These are phyloP conservation scores for Cicer bijugum DNA, from an alignment of 306 rosid genomes.

Conservation along the genomic window DNA sequence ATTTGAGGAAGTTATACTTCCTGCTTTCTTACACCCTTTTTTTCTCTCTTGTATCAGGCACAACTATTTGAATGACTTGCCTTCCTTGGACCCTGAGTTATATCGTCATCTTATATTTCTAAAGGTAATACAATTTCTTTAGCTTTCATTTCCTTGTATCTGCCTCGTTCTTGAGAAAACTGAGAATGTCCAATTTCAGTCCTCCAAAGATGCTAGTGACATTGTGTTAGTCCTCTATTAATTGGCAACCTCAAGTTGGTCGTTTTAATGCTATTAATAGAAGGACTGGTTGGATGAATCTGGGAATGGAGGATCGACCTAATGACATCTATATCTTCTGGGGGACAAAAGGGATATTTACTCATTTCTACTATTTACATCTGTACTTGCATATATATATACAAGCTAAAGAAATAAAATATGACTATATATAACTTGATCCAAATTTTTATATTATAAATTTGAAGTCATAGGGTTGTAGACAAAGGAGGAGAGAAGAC, in stretches of 20 bases:
- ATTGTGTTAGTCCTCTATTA: background rate
- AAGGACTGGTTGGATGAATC: background rate
- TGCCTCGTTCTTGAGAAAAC: slow-evolving; percentile 33
- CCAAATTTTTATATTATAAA: no score
- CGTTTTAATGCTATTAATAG: background rate
- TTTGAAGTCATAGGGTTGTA: background rate
- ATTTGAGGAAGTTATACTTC: slow-evolving; percentile 34
- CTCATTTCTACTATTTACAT: no score
- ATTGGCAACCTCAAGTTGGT: slow-evolving; percentile 6
- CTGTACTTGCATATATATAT: background rate
- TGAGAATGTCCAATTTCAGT: background rate
- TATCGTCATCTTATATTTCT: slow-evolving; percentile 96
- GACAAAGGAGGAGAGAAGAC: background rate
- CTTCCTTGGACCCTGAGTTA: slow-evolving; percentile 93
- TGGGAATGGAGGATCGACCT: background rate
- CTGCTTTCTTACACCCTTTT: slow-evolving; percentile 32
- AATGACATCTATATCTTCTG: background rate
- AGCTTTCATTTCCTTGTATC: slow-evolving; percentile 38
- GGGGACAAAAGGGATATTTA: no score
- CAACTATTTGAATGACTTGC: slow-evolving; percentile 96
- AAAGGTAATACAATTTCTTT: slow-evolving; percentile 62
- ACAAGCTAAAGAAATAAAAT: background rate
- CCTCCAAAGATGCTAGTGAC: slow-evolving; percentile 1
- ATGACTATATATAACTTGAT: no score
- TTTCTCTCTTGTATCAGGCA: slow-evolving; percentile 55